These are phyloP conservation scores for Suillus subalutaceus DNA, from an alignment of 768 basidiomycete genomes.

Conservation along the genomic window DNA sequence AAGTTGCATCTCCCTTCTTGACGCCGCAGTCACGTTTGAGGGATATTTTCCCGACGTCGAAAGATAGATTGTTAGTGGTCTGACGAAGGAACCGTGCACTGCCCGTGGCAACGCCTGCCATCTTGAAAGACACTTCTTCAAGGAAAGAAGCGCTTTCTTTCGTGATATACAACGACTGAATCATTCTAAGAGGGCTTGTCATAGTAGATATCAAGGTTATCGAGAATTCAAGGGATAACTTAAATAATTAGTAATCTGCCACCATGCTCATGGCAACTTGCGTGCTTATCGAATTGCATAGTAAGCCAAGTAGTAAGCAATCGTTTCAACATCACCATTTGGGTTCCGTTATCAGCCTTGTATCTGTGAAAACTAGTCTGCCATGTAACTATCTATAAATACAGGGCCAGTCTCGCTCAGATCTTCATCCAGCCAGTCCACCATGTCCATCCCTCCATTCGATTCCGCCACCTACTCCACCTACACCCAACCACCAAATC, in stretches of 20 bases:
- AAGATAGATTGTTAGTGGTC: neutral
- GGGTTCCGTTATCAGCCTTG: neutral
- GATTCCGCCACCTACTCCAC: slow-evolving; percentile 18
- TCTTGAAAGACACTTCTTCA: no score
- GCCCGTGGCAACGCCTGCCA: no score
- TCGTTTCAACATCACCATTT: no score
- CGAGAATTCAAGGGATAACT: no score
- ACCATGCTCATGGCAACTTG: neutral
- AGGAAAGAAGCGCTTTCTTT: no score
- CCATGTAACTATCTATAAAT: neutral
- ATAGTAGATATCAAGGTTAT: no score
- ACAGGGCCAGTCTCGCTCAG: neutral
- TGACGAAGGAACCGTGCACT: neutral
- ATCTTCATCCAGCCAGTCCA: neutral
- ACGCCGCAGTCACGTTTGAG: neutral
- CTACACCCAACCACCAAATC: slow-evolving; percentile 35
- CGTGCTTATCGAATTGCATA: neutral
- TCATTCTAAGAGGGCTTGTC: no score
- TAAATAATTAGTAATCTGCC: neutral
- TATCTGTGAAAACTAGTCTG: slow-evolving; percentile 6
- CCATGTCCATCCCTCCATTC: slow-evolving; percentile 35
- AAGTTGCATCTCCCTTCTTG: neutral
- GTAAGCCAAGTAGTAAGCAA: neutral
- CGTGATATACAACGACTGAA: no score
- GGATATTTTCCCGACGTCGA: neutral